phyloP scores from a whole-genome alignment of 257 asterid genomes.

The Salvia hispanica region DNA sequence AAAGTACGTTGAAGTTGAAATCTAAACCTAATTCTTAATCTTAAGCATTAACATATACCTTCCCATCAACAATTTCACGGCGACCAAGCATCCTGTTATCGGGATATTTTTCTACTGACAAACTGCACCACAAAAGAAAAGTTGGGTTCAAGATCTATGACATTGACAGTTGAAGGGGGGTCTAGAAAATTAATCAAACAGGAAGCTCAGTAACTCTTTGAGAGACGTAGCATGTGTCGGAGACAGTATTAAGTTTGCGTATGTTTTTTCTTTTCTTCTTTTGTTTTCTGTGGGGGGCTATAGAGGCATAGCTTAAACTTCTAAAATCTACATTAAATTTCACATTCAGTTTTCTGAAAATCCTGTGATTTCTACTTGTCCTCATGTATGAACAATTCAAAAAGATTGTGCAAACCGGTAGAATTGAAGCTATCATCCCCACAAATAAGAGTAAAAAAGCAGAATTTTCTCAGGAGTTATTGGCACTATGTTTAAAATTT shows the following conservation, averaged over 20 bases:
- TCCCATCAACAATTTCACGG: constrained; percentile 71
- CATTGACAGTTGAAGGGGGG: constrained; percentile 1
- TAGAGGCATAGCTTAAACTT: not conserved
- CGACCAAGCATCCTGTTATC: constrained; percentile 87
- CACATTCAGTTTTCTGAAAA: constrained; percentile 15
- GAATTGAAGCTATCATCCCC: not conserved
- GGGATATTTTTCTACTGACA: constrained; percentile 84
- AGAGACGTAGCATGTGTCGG: not conserved
- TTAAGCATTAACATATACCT: constrained; percentile 51
- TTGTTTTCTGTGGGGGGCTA: not conserved
- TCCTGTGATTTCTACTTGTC: constrained; percentile 12
- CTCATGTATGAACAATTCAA: constrained; percentile 2
- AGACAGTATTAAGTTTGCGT: constrained; percentile 13
- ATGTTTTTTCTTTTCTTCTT: not conserved
- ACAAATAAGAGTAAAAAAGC: constrained; percentile 1
- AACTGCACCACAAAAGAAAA: constrained; percentile 45
- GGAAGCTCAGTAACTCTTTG: constrained; percentile 28
- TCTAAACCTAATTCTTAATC: constrained; percentile 11
- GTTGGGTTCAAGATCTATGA: constrained; percentile 16
- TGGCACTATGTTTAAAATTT: not conserved
- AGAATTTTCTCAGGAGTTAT: constrained; percentile 5
- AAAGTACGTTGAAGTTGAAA: constrained; percentile 14
- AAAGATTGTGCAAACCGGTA: constrained; percentile 7
- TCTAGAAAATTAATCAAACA: constrained; percentile 13
- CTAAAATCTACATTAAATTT: constrained; percentile 1